Percentiles rank a stretch among this genome's conserved stretches.
Conservation (phyloP, 2,329 filamentous ascomycete species). For the Trichoderma asperellum region DNA sequence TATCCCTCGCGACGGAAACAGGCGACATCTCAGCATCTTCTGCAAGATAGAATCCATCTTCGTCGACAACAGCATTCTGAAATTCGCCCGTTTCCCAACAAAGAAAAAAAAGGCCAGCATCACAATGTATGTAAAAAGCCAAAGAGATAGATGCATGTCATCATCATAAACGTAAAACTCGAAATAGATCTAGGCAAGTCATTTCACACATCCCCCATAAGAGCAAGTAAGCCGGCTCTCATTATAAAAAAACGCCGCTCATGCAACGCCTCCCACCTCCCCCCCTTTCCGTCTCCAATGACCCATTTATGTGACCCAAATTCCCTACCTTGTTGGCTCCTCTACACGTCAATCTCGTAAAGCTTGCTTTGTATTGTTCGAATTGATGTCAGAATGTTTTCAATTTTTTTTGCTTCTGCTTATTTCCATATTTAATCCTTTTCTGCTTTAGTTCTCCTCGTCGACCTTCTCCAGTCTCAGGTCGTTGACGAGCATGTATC, state of each 20-base stretch:
- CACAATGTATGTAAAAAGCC: background rate
- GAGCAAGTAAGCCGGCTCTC: slow-evolving; percentile 7
- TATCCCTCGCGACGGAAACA: background rate
- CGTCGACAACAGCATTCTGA: background rate
- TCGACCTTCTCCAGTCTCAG: slow-evolving; percentile 58
- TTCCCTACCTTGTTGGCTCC: background rate
- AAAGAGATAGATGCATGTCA: background rate
- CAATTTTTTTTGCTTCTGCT: background rate
- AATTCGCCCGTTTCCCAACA: background rate
- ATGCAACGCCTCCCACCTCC: slow-evolving; percentile 22
- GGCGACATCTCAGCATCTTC: background rate
- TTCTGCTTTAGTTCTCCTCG: background rate
- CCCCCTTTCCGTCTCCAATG: background rate
- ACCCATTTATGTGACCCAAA: slow-evolving; percentile 8
- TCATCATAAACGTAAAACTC: slow-evolving; percentile 24
- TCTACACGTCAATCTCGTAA: background rate
- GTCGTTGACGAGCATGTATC: slow-evolving; percentile 97
- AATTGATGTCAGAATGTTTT: background rate
- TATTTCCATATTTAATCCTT: background rate
- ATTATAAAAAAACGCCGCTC: slow-evolving; percentile 24
- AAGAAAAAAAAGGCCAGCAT: background rate
- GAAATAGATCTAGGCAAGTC: slow-evolving; percentile 14
- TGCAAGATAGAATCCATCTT: background rate
- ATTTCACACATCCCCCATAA: background rate
- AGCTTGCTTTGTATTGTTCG: background rate